Base-by-base conservation (phyloP, 1,284 basidiomycete species). In the Boletus smithii region DNA sequence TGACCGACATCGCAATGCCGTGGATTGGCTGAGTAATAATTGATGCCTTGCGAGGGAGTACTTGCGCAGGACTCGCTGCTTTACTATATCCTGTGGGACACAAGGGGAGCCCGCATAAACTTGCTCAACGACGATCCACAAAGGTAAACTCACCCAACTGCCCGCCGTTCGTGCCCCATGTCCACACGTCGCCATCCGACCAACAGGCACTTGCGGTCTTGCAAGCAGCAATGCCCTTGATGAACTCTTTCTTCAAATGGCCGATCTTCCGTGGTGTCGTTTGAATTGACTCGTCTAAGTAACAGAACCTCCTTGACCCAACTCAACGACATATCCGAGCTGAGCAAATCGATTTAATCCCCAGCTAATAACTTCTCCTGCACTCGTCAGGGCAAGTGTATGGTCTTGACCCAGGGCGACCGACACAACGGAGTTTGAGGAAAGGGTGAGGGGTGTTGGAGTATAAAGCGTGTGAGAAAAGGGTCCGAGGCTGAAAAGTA, bases 141-240 rank as follows among this genome's bases (percentile, higher is more conserved):
- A 20, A 18, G 6, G n/a, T 5, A 24, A 36, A 57, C 72, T 27
- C 45, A 82, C 95, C 95, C 4, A 99, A 76, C 65, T 99, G 97
- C 0, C 97, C 97, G 27, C 79, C 80, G 67, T 98, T 97, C 20
- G 89, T 93, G 0, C 95, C 97, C 95, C 95, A 99, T 0, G 95
- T 97, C 69, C 83, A 97, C 0, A 98, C 79, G n/a, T 85, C 80
- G n/a, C 63, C 66, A 14, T 79, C 77, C 0, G 94, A 97, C 86
- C 91, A 99, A 63, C 91, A 95, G 2, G 84, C 93, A 17, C 90
- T 93, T 20, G 92, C 88, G 20, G 83, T 84, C 61, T 90, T 88
- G 53, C 88, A 91, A 0, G 94, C 93, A 1, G 94, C 91, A 4
- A 95, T 78, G 16, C 97, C 97, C 17, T 75, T 68, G 0, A 97